Evolutionary conservation across 2,329 filamentous ascomycete genomes (phyloP), one percentile per base, ranked within the genome.

Genomic region (Bipolaris zeicola): DNA sequence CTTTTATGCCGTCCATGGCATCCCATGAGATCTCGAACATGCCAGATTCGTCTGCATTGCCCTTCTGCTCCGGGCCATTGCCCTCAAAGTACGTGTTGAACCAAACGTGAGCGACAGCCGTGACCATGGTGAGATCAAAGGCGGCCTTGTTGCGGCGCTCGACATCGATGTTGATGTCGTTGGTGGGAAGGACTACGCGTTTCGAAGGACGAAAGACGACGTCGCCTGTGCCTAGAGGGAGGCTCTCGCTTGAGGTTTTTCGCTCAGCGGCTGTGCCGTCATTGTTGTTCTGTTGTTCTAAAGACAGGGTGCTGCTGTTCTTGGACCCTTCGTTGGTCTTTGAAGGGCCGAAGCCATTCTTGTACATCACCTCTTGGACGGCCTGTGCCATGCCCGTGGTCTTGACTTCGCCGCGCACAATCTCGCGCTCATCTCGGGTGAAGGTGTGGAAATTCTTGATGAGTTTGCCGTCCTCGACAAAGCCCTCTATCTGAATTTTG

Each of bases 11-110:
- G 66, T 99, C 95, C 86, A 99, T 90, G 18, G 82, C 83, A 16
- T 90, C 87, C 87, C 88, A 91, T n/a, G 85, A 83, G 24, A 87
- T 86, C 59, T 88, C 85, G 70, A 90, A 91, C 6, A 89, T 81
- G 8, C 88, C 94, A 8, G 84, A 90, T 41, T 88, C 83, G 46
- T 89, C 83, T 0, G 91, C 82, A 14, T 81, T 78, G 22, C 90
- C 91, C 26, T 79, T 76, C 39, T 87, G 82, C 69, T 92, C 89
- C 0, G 89, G 87, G 0, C 90, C 89, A 18, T 85, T 80, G 42
- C 93, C 92, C 77, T 98, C 95, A 68, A 98, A 98, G 76, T 88
- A 98, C 1, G 88, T 82, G 70, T 99, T 99, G 81, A 97, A 96
- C 95, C 95, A 99, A 14, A 96, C 91, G 69, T 98, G 94, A 0